These are phyloP conservation scores for Mycena pura DNA, from an alignment of 768 basidiomycete species.

Conservation along the genomic window DNA sequence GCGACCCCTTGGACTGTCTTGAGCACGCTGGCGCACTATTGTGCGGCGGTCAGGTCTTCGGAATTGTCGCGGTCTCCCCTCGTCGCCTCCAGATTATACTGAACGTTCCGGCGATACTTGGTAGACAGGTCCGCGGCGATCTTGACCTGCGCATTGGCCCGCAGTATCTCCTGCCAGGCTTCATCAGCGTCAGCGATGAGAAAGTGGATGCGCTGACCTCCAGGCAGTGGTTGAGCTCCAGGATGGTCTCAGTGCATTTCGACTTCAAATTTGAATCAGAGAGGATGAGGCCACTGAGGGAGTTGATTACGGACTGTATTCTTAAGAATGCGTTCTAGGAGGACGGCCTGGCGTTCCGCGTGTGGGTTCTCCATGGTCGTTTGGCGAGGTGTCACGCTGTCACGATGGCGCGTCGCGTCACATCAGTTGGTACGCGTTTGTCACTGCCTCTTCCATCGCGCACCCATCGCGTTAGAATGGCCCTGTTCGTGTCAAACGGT, in stretches of 20 bases:
- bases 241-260: conserved; percentile 90
- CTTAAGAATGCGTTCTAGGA: conserved; percentile 90
- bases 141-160: conserved; percentile 78
- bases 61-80: conserved; percentile 47
- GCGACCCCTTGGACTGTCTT: too few relatives aligned
- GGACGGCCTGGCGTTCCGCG: conserved; percentile 88
- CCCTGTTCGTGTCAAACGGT: conserved; percentile 39
- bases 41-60: conserved; percentile 4
- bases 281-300: neutral
- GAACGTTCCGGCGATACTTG: conserved; percentile 92
- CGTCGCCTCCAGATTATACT: conserved; percentile 87
- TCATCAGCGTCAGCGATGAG: too few relatives aligned
- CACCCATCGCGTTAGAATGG: conserved; percentile 3
- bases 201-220: conserved; percentile 74
- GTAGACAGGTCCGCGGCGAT: conserved; percentile 83
- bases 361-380: conserved; percentile 90
- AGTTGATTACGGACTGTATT: conserved; percentile 69
- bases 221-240: conserved; percentile 88
- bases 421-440: too few relatives aligned
- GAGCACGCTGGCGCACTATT: neutral
- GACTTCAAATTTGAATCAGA: conserved; percentile 55
- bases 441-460: neutral
- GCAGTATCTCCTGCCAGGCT: conserved; percentile 69
- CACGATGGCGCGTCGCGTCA: conserved; percentile 1
- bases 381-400: neutral